These are phyloP conservation scores for Colletotrichum agaves DNA, from an alignment of 2,329 filamentous ascomycete species.

Conservation along the genomic window DNA sequence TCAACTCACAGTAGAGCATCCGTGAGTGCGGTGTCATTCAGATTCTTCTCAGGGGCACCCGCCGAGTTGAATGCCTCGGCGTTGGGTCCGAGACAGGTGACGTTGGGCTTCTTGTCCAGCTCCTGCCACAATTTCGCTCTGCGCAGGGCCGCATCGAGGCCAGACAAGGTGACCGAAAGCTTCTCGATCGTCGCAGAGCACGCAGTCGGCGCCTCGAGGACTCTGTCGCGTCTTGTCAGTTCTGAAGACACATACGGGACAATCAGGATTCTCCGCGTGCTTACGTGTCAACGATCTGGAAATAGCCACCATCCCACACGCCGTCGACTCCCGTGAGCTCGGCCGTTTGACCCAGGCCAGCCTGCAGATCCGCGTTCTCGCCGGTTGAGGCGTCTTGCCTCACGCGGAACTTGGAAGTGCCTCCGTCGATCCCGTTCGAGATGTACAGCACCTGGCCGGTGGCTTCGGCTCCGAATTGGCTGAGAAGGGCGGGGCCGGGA, in stretches of 20 bases:
- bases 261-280: neutral
- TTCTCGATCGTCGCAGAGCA: constrained; percentile 38
- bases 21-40: constrained; percentile 33
- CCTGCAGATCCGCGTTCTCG: constrained; percentile 28
- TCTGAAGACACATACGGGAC: neutral
- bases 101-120: constrained; percentile 38
- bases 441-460: constrained; percentile 40
- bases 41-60: constrained; percentile 36
- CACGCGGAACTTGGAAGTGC: constrained; percentile 28
- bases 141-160: constrained; percentile 31
- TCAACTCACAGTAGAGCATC: constrained; percentile 38
- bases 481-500: constrained; percentile 29
- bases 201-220: constrained; percentile 34
- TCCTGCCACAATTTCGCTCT: constrained; percentile 33
- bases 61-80: constrained; percentile 38
- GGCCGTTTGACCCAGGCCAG: constrained; percentile 33
- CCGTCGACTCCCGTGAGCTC: constrained; percentile 36
- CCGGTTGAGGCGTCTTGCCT: constrained; percentile 23
- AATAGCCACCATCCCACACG: constrained; percentile 38
- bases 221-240: constrained; percentile 7
- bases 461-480: constrained; percentile 34
- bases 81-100: constrained; percentile 41
- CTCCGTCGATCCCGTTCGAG: constrained; percentile 23
- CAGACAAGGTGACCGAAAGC: constrained; percentile 21
- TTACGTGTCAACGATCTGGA: constrained; percentile 40